Percentiles rank a stretch among this genome's conserved stretches.
Conservation (phyloP, 148 eudicot species). For the Spergularia marina region DNA sequence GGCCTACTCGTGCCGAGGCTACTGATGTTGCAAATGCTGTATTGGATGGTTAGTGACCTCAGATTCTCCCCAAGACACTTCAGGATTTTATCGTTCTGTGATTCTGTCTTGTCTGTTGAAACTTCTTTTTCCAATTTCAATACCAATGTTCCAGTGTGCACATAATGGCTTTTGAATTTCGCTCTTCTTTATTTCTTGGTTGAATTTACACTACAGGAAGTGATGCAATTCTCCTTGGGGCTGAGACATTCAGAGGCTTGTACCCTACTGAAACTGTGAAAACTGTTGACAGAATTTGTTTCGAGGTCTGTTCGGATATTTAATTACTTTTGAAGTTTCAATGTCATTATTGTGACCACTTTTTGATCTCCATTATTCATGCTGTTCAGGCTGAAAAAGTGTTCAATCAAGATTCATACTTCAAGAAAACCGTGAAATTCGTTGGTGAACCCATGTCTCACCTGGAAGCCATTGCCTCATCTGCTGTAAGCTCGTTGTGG, state of each 20-base stretch:
- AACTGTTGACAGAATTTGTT: conserved; percentile 82
- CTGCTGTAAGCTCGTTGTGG: conserved; percentile 35
- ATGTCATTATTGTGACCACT: neutral
- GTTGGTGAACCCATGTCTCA: conserved; percentile 51
- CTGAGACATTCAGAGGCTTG: conserved; percentile 87
- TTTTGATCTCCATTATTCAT: neutral
- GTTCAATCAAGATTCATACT: conserved; percentile 46
- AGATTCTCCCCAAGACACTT: neutral
- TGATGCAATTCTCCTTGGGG: conserved; percentile 99
- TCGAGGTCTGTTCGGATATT: conserved; percentile 54
- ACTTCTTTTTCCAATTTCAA: neutral
- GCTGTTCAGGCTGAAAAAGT: conserved; percentile 42
- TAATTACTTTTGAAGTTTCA: neutral
- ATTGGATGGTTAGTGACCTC: conserved; percentile 60
- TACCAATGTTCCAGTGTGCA: neutral
- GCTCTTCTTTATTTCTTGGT: neutral
- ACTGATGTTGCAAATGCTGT: conserved; percentile 99
- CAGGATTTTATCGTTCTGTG: neutral
- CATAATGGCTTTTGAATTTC: neutral
- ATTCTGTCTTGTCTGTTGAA: neutral
- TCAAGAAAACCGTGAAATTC: conserved; percentile 45
- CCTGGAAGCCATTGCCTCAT: conserved; percentile 47
- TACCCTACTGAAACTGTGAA: conserved; percentile 90
- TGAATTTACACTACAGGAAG: conserved; percentile 50
- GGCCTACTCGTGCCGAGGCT: conserved; percentile 99